Evolutionary conservation across 2,329 filamentous ascomycete species (phyloP).

Genomic region (Thielaviopsis ethacetica): DNA sequence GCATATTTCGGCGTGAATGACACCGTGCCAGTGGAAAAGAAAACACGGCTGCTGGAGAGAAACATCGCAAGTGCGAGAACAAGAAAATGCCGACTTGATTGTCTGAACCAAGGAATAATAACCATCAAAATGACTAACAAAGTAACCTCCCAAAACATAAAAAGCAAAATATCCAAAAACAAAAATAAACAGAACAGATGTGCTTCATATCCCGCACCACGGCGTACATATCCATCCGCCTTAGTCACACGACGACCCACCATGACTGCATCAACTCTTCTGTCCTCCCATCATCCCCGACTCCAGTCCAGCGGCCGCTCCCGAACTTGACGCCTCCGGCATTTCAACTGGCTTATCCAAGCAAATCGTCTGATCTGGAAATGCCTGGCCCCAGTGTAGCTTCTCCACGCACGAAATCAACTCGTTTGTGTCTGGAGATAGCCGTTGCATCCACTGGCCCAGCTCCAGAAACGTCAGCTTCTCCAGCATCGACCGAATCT

Average conservation of each 20-base stretch:
- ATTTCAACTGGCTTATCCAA: conserved; percentile 2
- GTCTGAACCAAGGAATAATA: too few relatives aligned
- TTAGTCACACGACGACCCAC: too few relatives aligned
- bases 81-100: too few relatives aligned
- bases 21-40: too few relatives aligned
- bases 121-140: too few relatives aligned
- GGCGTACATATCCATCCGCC: too few relatives aligned
- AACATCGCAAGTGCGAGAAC: too few relatives aligned
- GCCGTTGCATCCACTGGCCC: conserved; percentile 3
- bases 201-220: too few relatives aligned
- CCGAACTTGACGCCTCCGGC: neutral
- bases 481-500: neutral
- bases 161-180: neutral
- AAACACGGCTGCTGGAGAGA: too few relatives aligned
- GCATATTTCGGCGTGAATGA: too few relatives aligned
- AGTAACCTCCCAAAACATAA: too few relatives aligned
- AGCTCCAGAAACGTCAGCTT: conserved; percentile 5
- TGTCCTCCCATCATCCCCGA: neutral
- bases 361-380: neutral
- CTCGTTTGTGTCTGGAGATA: neutral
- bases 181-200: neutral
- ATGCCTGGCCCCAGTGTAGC: conserved; percentile 6
- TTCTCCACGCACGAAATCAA: conserved; percentile 7
- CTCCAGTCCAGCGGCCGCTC: too few relatives aligned
- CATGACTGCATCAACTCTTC: neutral